Evolutionary conservation across 2,329 filamentous ascomycete species (phyloP), one percentile per base, ranked within the genome.

Genomic region (Botryotinia globosa): DNA sequence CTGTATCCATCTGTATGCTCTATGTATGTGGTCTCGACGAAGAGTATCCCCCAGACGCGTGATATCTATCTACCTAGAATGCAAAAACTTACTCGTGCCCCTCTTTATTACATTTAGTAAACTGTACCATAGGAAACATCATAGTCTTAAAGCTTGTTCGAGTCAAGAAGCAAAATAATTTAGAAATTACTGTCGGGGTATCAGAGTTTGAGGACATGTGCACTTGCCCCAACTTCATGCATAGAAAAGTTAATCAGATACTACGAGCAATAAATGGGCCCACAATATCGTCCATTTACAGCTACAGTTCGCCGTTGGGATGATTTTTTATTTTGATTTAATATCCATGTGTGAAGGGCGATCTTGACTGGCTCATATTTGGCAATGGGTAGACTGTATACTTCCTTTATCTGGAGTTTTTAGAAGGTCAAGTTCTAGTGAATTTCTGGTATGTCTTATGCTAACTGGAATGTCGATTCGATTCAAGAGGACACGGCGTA

Each of bases 261-360:
- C 2, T 22, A 25, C 12, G 22, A 51, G 1, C 25, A 12, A 25
- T 51, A 0, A 25, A 1, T 51, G 22, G 0, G 0, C 3, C 25
- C 22, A 12, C 3, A 51, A 0, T 25, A 0, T 25, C 10, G 34
- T 58, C 2, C 8, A 25, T 25, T 25, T 2, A 25, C 20, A 59
- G 7, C 2, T 59, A 59, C 2, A 25, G 5, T 6, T 37, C 5
- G 4, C 4, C 8, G 6, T 37, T 25, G 6, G 6, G 12, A 8
- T 59, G 10, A 25, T 59, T 1, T 22, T 48, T 20, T 9, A 4
- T 12, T 7, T 25, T 25, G 1, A 1, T 3, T 51, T 25, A 1
- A 4, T 51, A 51, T 9, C 4, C 22, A 14, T 25, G 45, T 51
- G 4, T 51, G 22, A 12, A 25, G 25, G 25, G 22, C 4, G 9